phyloP scores from a whole-genome alignment of 805 yeast genomes.

The Ogataea naganishii region DNA sequence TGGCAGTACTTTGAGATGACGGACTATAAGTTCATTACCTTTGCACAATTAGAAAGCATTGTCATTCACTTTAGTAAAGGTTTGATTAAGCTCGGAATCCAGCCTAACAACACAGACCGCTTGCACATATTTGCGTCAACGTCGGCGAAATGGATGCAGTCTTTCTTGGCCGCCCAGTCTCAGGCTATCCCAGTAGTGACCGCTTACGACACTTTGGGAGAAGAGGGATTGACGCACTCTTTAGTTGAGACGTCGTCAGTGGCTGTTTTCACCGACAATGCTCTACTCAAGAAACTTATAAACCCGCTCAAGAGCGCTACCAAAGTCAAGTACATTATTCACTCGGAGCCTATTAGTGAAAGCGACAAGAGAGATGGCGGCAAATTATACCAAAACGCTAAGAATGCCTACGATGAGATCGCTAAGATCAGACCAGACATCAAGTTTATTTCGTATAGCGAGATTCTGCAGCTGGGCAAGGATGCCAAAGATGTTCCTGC shows the following conservation, averaged over 20 bases:
- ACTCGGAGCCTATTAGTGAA: conserved; percentile 52
- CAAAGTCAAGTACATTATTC: conserved; percentile 59
- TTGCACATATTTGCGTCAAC: conserved; percentile 86
- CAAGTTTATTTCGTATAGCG: conserved; percentile 54
- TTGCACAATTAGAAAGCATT: conserved; percentile 40
- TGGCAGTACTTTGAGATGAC: conserved; percentile 84
- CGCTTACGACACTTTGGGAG: conserved; percentile 93
- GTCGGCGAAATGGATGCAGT: conserved; percentile 84
- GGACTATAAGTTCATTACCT: conserved; percentile 60
- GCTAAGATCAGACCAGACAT: conserved; percentile 69
- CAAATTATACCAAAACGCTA: conserved; percentile 47
- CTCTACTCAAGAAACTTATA: conserved; percentile 55
- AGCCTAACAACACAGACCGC: conserved; percentile 49
- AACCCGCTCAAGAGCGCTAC: conserved; percentile 63
- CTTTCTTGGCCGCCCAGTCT: conserved; percentile 67
- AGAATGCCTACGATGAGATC: conserved; percentile 49
- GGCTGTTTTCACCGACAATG: conserved; percentile 80
- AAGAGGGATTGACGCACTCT: conserved; percentile 79
- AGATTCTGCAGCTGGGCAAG: conserved; percentile 57
- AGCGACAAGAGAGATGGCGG: conserved; percentile 61
- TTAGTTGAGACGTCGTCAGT: conserved; percentile 71
- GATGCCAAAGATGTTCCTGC: conserved; percentile 29
- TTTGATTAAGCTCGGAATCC: conserved; percentile 60
- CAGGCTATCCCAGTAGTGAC: conserved; percentile 86
- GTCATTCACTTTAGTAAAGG: conserved; percentile 65